These are phyloP conservation scores for Cyclocybe cylindracea DNA, from an alignment of 768 basidiomycete species.

Conservation along the genomic window DNA sequence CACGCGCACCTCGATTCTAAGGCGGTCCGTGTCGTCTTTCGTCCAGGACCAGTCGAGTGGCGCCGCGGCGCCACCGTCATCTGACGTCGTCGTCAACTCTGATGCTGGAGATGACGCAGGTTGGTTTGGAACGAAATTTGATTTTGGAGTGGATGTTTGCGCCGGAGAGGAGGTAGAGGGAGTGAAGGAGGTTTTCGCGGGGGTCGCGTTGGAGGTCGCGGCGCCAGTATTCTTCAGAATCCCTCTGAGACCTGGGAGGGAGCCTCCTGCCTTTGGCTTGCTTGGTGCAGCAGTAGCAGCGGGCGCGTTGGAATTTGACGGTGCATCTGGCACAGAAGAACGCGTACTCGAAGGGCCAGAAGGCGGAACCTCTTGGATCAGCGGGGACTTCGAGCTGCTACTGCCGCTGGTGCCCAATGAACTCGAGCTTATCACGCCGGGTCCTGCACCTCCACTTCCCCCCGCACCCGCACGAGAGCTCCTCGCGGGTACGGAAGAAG, in stretches of 20 bases:
- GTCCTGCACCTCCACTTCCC: neutral
- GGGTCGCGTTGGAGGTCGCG: neutral
- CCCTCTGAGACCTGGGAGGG: constrained; percentile 26
- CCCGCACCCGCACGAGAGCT: too few species aligned
- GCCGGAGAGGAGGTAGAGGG: neutral
- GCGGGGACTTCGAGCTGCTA: constrained; percentile 13
- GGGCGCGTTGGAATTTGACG: constrained; percentile 2
- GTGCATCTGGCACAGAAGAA: constrained; percentile 12
- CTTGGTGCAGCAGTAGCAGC: neutral
- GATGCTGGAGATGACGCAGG: neutral
- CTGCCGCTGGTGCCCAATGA: constrained; percentile 10
- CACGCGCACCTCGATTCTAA: constrained; percentile 53
- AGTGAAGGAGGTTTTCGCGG: neutral
- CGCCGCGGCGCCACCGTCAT: constrained; percentile 7
- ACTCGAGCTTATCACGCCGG: neutral
- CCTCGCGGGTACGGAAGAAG: too few species aligned
- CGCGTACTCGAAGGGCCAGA: constrained; percentile 10
- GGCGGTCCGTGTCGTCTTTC: constrained; percentile 35
- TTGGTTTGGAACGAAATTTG: too few species aligned
- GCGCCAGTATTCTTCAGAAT: constrained; percentile 40
- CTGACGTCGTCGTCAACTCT: neutral
- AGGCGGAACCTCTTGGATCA: constrained; percentile 45
- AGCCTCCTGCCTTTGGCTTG: neutral
- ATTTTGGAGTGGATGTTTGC: too few species aligned
- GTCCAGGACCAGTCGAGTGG: constrained; percentile 57